Evolutionary conservation across 2,329 filamentous ascomycete genomes (phyloP).

Genomic region (Fusarium acutatum): DNA sequence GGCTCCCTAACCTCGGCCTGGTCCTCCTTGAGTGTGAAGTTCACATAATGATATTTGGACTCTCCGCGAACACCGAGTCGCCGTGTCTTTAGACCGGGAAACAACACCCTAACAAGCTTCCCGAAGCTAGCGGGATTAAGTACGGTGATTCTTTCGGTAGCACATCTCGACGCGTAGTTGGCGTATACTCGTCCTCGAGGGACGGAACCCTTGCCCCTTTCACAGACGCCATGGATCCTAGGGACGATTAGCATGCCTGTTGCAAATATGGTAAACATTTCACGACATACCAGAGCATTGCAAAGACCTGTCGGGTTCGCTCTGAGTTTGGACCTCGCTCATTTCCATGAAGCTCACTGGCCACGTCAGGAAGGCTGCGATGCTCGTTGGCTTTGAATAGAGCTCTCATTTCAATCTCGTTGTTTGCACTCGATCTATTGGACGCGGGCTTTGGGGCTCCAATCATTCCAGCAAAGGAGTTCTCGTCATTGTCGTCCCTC

Average conservation of each 20-base stretch:
- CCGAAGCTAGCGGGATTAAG: slow-evolving; percentile 97
- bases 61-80: slow-evolving; percentile 92
- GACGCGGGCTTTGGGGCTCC: slow-evolving; percentile 65
- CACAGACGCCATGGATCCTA: slow-evolving; percentile 79
- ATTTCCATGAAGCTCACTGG: slow-evolving; percentile 78
- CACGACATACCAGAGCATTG: slow-evolving; percentile 79
- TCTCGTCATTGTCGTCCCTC: slow-evolving; percentile 66
- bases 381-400: slow-evolving; percentile 75
- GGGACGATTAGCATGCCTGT: slow-evolving; percentile 18
- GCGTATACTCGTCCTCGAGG: slow-evolving; percentile 93
- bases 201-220: slow-evolving; percentile 82
- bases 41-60: slow-evolving; percentile 96
- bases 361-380: slow-evolving; percentile 75
- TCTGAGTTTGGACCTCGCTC: slow-evolving; percentile 84
- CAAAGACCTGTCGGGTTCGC: slow-evolving; percentile 84
- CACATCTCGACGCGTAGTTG: slow-evolving; percentile 92
- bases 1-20: slow-evolving; percentile 58
- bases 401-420: slow-evolving; percentile 82
- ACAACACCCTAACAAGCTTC: slow-evolving; percentile 95
- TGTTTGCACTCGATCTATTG: slow-evolving; percentile 76
- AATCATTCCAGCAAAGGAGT: slow-evolving; percentile 57
- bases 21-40: slow-evolving; percentile 69
- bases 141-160: slow-evolving; percentile 91
- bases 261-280: slow-evolving; percentile 8
- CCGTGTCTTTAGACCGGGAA: slow-evolving; percentile 92